Conservation (phyloP, 306 rosid species). For the Trifolium subterraneum region DNA sequence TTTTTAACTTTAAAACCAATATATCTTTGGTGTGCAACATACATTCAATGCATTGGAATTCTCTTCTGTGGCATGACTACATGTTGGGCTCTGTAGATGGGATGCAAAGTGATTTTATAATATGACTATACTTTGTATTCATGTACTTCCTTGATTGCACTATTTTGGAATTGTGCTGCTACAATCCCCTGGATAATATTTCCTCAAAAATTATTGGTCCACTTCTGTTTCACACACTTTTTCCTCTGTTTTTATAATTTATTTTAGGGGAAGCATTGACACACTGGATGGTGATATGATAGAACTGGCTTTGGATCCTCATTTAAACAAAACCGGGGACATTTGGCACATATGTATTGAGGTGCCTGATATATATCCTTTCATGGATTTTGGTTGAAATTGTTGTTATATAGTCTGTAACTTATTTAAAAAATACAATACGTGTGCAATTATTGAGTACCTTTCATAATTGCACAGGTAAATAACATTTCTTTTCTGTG, state of each 20-base stretch:
- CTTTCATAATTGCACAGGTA: conserved; percentile 28
- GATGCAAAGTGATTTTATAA: conserved; percentile 20
- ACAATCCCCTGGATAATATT: not conserved
- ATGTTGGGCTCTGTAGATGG: conserved; percentile 10
- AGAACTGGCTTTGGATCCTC: conserved; percentile 79
- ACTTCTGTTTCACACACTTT: conserved; percentile 22
- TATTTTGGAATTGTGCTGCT: conserved; percentile 10
- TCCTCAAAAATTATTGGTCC: conserved; percentile 2
- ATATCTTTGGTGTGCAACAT: conserved; percentile 15
- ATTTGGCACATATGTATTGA: conserved; percentile 89
- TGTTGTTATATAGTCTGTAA: conserved; percentile 22
- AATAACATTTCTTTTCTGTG: conserved; percentile 21
- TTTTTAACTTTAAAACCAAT: not conserved
- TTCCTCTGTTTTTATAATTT: conserved; percentile 36
- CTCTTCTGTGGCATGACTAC: conserved; percentile 28
- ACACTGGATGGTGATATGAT: conserved; percentile 61
- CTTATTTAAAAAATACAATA: conserved; percentile 20
- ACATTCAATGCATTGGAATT: conserved; percentile 18
- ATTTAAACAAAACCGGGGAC: conserved; percentile 85
- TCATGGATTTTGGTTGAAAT: conserved; percentile 35
- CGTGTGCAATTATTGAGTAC: conserved; percentile 5
- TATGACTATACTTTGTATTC: conserved; percentile 26
- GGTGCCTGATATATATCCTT: conserved; percentile 54
- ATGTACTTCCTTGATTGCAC: conserved; percentile 16
- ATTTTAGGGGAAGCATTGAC: conserved; percentile 49